These are phyloP conservation scores for Ophiosphaerella herpotricha DNA, from an alignment of 2,329 filamentous ascomycete species.

Conservation along the genomic window DNA sequence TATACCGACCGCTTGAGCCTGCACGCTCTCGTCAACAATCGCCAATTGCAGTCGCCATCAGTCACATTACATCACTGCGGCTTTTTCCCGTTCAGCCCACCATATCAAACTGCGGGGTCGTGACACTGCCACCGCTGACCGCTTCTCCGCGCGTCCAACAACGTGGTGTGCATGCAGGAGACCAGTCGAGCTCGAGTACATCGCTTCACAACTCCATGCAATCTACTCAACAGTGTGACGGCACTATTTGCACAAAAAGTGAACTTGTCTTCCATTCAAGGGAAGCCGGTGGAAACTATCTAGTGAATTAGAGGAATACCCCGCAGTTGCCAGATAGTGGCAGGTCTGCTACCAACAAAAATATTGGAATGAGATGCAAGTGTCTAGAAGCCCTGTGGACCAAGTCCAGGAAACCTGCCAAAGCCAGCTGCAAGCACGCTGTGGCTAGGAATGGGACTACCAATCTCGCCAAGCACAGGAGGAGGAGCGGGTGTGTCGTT, in stretches of 20 bases:
- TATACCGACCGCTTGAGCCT: too few species aligned
- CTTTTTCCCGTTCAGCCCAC: too few species aligned
- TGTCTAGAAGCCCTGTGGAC: constrained; percentile 35
- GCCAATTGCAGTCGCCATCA: too few species aligned
- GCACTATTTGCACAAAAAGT: constrained; percentile 11
- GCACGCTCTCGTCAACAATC: too few species aligned
- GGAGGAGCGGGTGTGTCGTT: constrained; percentile 39
- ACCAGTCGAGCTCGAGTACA: too few species aligned
- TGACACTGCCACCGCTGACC: too few species aligned
- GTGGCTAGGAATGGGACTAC: constrained; percentile 52
- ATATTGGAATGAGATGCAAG: constrained; percentile 1
- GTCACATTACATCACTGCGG: too few species aligned
- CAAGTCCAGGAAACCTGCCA: constrained; percentile 41
- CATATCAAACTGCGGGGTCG: too few species aligned
- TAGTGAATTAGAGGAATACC: constrained; percentile 20
- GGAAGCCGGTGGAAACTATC: constrained; percentile 20
- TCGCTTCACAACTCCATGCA: too few species aligned
- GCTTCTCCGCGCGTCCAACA: too few species aligned
- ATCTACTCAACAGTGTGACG: too few species aligned
- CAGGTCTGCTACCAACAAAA: constrained; percentile 14
- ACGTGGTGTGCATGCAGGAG: too few species aligned
- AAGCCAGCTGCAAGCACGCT: constrained; percentile 45
- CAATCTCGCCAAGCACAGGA: constrained; percentile 52
- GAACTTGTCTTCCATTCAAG: constrained; percentile 21
- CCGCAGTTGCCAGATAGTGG: constrained; percentile 18